phyloP scores from a whole-genome alignment of 2,329 filamentous ascomycete genomes.

The Cladosporium sp. region DNA sequence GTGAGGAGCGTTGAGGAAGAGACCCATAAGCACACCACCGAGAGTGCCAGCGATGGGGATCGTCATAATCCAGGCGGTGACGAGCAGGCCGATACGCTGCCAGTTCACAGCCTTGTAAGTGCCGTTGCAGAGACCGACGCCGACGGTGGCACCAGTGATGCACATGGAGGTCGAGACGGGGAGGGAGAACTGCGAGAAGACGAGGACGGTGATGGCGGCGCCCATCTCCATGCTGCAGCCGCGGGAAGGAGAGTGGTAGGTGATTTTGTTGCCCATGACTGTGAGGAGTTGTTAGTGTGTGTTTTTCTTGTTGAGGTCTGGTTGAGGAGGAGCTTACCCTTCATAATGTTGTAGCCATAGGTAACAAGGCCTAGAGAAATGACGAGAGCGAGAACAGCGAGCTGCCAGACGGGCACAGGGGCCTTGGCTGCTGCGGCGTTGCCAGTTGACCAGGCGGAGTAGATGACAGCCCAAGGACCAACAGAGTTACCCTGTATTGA shows the following conservation, averaged over 20 bases:
- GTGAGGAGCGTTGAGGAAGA: constrained; percentile 62
- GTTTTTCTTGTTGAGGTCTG: constrained; percentile 37
- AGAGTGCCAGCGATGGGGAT: constrained; percentile 59
- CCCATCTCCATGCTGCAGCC: constrained; percentile 64
- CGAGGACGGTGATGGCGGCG: constrained; percentile 61
- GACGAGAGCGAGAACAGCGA: constrained; percentile 63
- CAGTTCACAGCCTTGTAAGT: constrained; percentile 62
- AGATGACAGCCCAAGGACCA: constrained; percentile 65
- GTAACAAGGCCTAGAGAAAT: constrained; percentile 61
- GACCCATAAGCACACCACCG: constrained; percentile 61
- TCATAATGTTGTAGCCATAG: constrained; percentile 67
- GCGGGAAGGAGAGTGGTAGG: constrained; percentile 58
- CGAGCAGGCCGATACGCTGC: constrained; percentile 62
- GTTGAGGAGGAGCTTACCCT: constrained; percentile 50
- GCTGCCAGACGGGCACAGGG: constrained; percentile 71
- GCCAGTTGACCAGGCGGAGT: constrained; percentile 58
- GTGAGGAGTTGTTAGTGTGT: background rate
- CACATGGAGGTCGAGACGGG: constrained; percentile 67
- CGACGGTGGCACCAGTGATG: constrained; percentile 63
- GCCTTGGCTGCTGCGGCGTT: constrained; percentile 57
- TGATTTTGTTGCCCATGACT: constrained; percentile 60
- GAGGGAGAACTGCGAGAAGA: constrained; percentile 63
- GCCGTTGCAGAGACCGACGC: constrained; percentile 62
- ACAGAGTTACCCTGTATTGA: constrained; percentile 53
- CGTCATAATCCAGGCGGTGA: constrained; percentile 62